These are phyloP conservation scores for Cladophialophora psammophila DNA, from an alignment of 2,329 filamentous ascomycete genomes.

Conservation along the genomic window DNA sequence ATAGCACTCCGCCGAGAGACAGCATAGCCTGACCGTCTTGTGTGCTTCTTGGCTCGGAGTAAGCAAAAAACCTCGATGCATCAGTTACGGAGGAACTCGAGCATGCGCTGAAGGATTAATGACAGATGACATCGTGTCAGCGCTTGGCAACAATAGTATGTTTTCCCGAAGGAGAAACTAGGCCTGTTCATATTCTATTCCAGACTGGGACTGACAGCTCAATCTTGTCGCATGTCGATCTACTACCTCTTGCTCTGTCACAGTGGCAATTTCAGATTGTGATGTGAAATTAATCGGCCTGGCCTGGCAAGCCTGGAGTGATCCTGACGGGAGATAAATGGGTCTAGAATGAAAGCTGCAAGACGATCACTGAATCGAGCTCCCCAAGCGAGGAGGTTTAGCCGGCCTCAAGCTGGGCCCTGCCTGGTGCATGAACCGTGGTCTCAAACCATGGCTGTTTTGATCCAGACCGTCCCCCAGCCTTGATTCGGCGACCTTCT, in stretches of 20 bases:
- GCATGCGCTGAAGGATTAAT: constrained; percentile 1
- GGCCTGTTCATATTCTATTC: neutral
- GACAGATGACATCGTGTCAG: constrained; percentile 7
- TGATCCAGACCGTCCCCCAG: constrained; percentile 16
- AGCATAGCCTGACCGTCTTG: constrained; percentile 18
- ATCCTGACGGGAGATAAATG: neutral
- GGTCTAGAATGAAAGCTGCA: neutral
- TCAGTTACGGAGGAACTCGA: neutral
- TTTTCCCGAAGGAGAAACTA: neutral
- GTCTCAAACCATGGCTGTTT: constrained; percentile 17
- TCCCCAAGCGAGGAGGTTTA: neutral
- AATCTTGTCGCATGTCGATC: neutral
- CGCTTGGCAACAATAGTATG: constrained; percentile 4
- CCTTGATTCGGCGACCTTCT: neutral
- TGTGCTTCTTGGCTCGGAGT: constrained; percentile 4
- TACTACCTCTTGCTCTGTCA: neutral
- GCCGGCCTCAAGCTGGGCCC: neutral
- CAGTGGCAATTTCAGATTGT: neutral
- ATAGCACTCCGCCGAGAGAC: constrained; percentile 27
- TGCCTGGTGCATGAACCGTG: neutral
- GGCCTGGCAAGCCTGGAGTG: neutral
- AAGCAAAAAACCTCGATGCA: neutral
- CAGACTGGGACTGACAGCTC: neutral
- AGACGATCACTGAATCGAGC: neutral
- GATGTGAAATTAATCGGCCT: neutral